phyloP scores from a whole-genome alignment of 768 basidiomycete species.

The Russula vinacea region DNA sequence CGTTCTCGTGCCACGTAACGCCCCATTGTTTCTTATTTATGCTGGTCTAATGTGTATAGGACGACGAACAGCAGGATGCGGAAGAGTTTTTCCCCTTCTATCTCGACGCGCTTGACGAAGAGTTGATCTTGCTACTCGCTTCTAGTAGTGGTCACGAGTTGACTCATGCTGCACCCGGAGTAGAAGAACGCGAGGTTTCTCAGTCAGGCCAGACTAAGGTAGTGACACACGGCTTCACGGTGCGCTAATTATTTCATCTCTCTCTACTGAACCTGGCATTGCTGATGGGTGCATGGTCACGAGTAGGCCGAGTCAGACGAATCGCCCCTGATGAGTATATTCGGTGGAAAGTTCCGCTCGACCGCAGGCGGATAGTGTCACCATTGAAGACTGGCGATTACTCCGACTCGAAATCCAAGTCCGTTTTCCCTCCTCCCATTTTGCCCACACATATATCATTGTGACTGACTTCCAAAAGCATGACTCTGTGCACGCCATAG shows the following conservation, averaged over 20 bases:
- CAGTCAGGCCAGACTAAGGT: conserved; percentile 58
- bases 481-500: no score
- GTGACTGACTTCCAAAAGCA: no score
- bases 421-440: no score
- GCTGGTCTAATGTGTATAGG: conserved; percentile 47
- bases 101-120: no score
- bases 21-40: neutral
- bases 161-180: conserved; percentile 32
- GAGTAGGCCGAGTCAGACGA: no score
- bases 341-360: conserved; percentile 50
- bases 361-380: conserved; percentile 37
- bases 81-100: no score
- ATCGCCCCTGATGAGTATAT: neutral
- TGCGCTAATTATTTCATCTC: conserved; percentile 40
- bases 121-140: conserved; percentile 42
- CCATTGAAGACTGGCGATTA: no score
- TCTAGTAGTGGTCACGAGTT: conserved; percentile 46
- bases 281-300: no score
- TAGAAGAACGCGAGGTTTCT: conserved; percentile 47
- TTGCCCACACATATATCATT: no score
- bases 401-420: no score
- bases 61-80: conserved; percentile 51
- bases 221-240: conserved; percentile 80
- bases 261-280: neutral
- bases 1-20: conserved; percentile 33